Conservation (phyloP, 2,329 filamentous ascomycete genomes). For the Pyrenophora teres region DNA sequence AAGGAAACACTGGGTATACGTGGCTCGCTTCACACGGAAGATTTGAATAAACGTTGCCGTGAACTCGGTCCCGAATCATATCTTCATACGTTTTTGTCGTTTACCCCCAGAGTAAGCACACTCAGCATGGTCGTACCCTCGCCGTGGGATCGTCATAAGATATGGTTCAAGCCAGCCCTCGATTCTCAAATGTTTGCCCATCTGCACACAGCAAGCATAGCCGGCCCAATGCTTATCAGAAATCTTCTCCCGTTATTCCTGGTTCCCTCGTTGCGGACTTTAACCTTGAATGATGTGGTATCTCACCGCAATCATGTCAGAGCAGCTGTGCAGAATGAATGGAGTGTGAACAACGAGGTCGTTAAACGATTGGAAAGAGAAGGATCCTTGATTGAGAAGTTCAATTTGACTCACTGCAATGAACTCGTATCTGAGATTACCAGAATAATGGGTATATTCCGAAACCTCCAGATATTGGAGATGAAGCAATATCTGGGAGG, state of each 20-base stretch:
- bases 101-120: background rate
- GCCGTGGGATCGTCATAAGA: background rate
- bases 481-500: background rate
- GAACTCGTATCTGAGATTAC: background rate
- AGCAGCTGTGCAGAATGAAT: background rate
- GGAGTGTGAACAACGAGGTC: background rate
- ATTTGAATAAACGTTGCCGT: background rate
- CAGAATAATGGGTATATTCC: background rate
- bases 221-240: background rate
- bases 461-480: conserved; percentile 2
- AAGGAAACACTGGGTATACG: background rate
- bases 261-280: conserved; percentile 3
- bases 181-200: conserved; percentile 1
- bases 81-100: background rate
- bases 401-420: background rate
- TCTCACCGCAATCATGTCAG: background rate
- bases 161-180: conserved; percentile 5
- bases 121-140: background rate
- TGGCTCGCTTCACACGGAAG: background rate
- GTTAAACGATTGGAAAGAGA: conserved; percentile 1
- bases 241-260: conserved; percentile 4
- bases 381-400: conserved; percentile 4
- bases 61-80: background rate
- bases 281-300: conserved; percentile 1
- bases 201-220: background rate